These are phyloP conservation scores for Kokia cookei DNA, from an alignment of 441 rosid species.

Conservation along the genomic window DNA sequence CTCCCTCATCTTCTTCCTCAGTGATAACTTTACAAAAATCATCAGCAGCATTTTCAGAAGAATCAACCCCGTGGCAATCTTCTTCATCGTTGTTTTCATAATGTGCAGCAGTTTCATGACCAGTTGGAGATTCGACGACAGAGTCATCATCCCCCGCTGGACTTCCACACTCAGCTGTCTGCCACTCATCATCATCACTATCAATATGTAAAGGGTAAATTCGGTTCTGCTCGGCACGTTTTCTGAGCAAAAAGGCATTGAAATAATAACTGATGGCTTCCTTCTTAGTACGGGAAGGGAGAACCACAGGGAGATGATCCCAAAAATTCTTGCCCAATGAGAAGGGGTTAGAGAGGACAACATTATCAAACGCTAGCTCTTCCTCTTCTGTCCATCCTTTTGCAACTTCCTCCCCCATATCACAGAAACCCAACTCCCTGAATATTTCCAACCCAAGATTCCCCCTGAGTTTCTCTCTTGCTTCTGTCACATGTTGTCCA, in stretches of 20 bases:
- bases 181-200: slow-evolving; percentile 70
- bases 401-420: slow-evolving; percentile 59
- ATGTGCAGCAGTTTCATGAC: slow-evolving; percentile 12
- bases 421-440: slow-evolving; percentile 36
- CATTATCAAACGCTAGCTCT: slow-evolving; percentile 38
- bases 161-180: slow-evolving; percentile 12
- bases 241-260: slow-evolving; percentile 49
- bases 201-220: slow-evolving; percentile 32
- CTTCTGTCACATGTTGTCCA: slow-evolving; percentile 46
- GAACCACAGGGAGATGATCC: slow-evolving; percentile 32
- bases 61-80: slow-evolving; percentile 18
- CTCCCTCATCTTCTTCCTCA: slow-evolving; percentile 31
- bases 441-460: slow-evolving; percentile 29
- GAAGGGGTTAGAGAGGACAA: slow-evolving; percentile 38
- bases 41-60: slow-evolving; percentile 7
- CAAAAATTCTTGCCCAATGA: slow-evolving; percentile 49
- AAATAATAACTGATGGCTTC: slow-evolving; percentile 56
- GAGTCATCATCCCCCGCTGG: slow-evolving; percentile 37
- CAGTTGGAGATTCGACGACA: slow-evolving; percentile 35
- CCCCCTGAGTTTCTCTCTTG: slow-evolving; percentile 33
- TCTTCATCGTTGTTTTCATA: slow-evolving; percentile 14
- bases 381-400: slow-evolving; percentile 42
- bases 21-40: slow-evolving; percentile 3
- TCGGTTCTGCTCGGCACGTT: slow-evolving; percentile 51
- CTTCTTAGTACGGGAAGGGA: slow-evolving; percentile 36